Conservation (phyloP, 2,329 filamentous ascomycete species). For the Microsporum canis region DNA sequence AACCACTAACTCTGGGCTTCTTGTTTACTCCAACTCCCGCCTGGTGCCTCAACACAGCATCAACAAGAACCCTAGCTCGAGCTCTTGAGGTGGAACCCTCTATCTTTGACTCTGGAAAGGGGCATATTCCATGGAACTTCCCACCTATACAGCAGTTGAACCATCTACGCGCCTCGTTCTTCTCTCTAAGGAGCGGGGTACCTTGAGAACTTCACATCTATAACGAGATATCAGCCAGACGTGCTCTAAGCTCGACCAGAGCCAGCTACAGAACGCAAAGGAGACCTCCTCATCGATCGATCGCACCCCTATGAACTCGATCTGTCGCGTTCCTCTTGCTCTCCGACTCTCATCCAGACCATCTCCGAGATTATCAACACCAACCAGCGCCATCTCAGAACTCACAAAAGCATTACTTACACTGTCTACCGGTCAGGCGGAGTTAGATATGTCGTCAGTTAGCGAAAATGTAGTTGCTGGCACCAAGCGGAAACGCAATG, state of each 20-base stretch:
- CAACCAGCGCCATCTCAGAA: neutral
- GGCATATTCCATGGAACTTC: neutral
- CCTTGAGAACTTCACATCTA: neutral
- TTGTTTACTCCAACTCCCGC: neutral
- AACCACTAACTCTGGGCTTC: neutral
- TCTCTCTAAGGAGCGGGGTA: slow-evolving; percentile 1
- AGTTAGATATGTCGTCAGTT: neutral
- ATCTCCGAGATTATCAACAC: neutral
- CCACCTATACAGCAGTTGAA: neutral
- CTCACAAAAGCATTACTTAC: neutral
- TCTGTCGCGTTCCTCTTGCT: neutral
- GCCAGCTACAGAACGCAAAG: neutral
- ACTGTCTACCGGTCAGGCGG: neutral
- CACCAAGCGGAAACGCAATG: slow-evolving; percentile 45
- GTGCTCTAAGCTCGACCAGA: neutral
- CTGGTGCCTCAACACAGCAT: neutral
- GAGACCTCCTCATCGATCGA: neutral
- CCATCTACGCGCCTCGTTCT: neutral
- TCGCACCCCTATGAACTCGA: neutral
- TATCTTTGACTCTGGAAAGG: neutral
- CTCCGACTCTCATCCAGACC: neutral
- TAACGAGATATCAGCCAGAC: neutral
- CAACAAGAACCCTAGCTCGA: neutral
- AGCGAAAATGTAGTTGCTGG: slow-evolving; percentile 25
- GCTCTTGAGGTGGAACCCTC: neutral